Conservation (phyloP, 495 filamentous ascomycete genomes). For the Saxophila tyrrhenica region DNA sequence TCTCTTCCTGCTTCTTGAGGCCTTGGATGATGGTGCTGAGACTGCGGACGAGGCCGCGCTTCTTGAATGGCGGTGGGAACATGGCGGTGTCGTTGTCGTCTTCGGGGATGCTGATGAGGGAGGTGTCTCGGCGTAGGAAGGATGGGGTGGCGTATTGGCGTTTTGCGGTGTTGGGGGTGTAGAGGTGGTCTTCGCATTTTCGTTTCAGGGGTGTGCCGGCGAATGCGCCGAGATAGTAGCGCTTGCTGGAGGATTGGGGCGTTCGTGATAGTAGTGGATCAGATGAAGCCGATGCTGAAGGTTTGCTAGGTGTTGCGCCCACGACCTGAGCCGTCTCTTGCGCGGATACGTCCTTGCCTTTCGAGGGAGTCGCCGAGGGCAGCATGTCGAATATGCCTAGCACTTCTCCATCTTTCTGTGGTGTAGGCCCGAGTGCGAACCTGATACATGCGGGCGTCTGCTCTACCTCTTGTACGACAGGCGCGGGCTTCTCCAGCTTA, state of each 20-base stretch:
- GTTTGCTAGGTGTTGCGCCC: slow-evolving; percentile 22
- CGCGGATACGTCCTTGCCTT: not conserved
- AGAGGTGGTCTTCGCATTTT: slow-evolving; percentile 20
- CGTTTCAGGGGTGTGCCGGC: slow-evolving; percentile 43
- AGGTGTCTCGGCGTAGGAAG: slow-evolving; percentile 54
- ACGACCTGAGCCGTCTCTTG: not conserved
- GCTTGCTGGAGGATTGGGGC: slow-evolving; percentile 51
- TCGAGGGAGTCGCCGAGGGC: slow-evolving; percentile 31
- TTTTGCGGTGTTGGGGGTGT: slow-evolving; percentile 39
- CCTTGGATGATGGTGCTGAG: slow-evolving; percentile 70
- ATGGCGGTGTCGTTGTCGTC: slow-evolving; percentile 20
- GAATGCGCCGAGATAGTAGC: slow-evolving; percentile 51
- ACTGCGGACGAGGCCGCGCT: slow-evolving; percentile 48
- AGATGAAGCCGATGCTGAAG: not conserved
- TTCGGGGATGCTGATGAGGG: slow-evolving; percentile 39
- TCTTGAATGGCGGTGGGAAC: slow-evolving; percentile 42
- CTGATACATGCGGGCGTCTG: slow-evolving; percentile 14
- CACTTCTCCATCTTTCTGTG: slow-evolving; percentile 76
- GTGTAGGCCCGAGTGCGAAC: slow-evolving; percentile 61
- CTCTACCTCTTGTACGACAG: slow-evolving; percentile 9
- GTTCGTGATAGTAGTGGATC: slow-evolving; percentile 40
- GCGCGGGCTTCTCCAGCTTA: not conserved
- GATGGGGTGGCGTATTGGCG: slow-evolving; percentile 56
- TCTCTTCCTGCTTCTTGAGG: slow-evolving; percentile 68
- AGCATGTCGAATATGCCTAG: slow-evolving; percentile 88